Evolutionary conservation across 352 stramenopile species (phyloP), one percentile per base, ranked within the genome.

Genomic region (Globisporangium heterothallicum): DNA sequence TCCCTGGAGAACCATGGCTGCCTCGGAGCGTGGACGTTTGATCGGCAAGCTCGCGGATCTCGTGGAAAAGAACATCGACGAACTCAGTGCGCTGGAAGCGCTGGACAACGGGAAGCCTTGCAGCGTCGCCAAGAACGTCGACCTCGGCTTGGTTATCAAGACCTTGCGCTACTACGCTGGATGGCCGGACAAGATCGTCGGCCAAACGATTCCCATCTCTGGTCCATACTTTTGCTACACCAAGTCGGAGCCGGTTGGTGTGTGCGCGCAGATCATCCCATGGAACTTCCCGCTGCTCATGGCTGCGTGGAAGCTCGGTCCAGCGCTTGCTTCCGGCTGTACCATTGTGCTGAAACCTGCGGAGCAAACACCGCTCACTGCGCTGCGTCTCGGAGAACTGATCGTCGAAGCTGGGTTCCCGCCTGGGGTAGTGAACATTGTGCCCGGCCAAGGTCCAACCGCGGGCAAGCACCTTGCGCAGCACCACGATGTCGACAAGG

Each of bases 281-380:
- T 98, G 95, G 95, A 99, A 99, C 76, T 99, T 98, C 70, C 95
- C 96, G 6, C 58, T 92, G 49, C 84, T 95, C 3, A 98, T 98
- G 95, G 93, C 98, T 36, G 94, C 88, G 24, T 81, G 90, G 35
- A 98, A 98, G 68, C 68, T 94, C 10, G 92, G 62, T 14, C 87
- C 92, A 1, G 88, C 90, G 19, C 63, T 98, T 27, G 78, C 86
- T 4, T 73, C 84, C 6, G 96, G 96, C 9, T 98, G 92, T 73
- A 96, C 92, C 4, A 64, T 86, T 12, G 85, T 98, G 7, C 55
- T 98, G 4, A 99, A 99, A 66, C 95, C 96, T 16, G 79, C 86
- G 8, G 94, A 97, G 52, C 66, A 97, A 36, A 98, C 95, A 6
- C 91, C 96, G 3, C 58, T 98, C 30, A 96, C 83, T 0, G 91